Evolutionary conservation across 225 moss, liverwort and hornwort species (phyloP).

Genomic region (Physcomitrium patens): DNA sequence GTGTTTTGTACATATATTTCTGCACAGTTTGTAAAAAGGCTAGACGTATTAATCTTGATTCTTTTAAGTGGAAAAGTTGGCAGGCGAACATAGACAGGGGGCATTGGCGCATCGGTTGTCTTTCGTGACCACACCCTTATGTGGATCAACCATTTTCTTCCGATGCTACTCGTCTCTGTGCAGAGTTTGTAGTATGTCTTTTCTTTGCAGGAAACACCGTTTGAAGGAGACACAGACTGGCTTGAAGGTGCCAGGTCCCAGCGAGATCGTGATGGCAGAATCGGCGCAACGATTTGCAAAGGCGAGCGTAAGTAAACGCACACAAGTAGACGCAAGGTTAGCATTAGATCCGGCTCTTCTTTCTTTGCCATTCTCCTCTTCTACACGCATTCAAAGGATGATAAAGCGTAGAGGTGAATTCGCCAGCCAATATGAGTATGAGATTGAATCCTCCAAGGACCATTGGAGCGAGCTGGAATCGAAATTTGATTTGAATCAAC

Average conservation of each 20-base stretch:
- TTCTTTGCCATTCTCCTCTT: conserved; percentile 13
- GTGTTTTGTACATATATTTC: neutral
- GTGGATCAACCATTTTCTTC: neutral
- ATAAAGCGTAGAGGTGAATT: conserved; percentile 44
- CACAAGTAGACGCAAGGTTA: conserved; percentile 26
- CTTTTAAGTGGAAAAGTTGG: neutral
- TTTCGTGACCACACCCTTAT: conserved; percentile 7
- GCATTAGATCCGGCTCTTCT: neutral
- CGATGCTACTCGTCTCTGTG: conserved; percentile 10
- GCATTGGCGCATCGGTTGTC: neutral
- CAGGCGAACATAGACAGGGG: neutral
- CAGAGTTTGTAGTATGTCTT: conserved; percentile 1
- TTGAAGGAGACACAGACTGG: neutral
- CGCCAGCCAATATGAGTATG: conserved; percentile 38
- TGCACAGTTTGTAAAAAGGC: neutral
- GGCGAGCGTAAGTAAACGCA: conserved; percentile 3
- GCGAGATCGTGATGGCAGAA: conserved; percentile 27
- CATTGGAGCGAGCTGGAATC: conserved; percentile 64
- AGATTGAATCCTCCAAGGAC: conserved; percentile 50
- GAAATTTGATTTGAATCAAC: neutral
- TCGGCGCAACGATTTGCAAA: neutral
- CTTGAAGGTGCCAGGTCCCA: neutral
- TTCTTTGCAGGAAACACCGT: neutral
- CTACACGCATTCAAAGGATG: conserved; percentile 43
- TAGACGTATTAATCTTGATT: neutral